phyloP scores from a whole-genome alignment of 176 grass and related monocot genomes.

The Juncus effusus region DNA sequence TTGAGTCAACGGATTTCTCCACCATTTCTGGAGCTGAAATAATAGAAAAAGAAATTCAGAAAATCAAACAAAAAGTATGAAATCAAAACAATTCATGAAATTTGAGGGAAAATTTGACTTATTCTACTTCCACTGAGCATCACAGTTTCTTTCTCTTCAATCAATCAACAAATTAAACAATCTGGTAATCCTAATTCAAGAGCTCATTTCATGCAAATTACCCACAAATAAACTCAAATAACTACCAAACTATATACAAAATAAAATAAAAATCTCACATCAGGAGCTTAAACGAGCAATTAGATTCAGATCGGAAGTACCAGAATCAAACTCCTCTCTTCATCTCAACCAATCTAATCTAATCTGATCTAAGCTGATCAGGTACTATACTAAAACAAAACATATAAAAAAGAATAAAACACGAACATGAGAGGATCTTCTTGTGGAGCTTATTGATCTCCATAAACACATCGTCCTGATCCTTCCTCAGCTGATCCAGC shows the following conservation, averaged over 20 bases:
- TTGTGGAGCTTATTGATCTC: conserved; percentile 39
- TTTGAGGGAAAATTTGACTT: not conserved
- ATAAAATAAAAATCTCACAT: conserved; percentile 1
- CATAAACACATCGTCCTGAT: conserved; percentile 8
- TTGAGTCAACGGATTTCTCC: conserved; percentile 61
- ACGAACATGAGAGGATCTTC: conserved; percentile 31
- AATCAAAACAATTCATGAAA: conserved; percentile 18
- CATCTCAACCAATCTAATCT: not conserved
- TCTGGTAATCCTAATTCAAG: not conserved
- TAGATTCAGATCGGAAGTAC: too few species aligned
- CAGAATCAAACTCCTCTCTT: not conserved
- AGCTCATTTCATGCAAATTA: not conserved
- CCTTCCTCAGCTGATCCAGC: conserved; percentile 31
- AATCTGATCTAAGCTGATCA: too few species aligned
- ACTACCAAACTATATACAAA: not conserved
- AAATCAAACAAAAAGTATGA: conserved; percentile 22
- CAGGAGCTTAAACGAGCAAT: not conserved
- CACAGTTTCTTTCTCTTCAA: not conserved
- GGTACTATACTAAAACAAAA: not conserved
- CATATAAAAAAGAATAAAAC: conserved; percentile 10
- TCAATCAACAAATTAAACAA: conserved; percentile 10
- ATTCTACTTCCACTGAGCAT: not conserved
- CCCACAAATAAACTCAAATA: not conserved
- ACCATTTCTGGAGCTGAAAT: conserved; percentile 61
- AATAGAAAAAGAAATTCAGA: conserved; percentile 27